Evolutionary conservation across 371 early-diverging fungal species (phyloP).

Genomic region (Actinomortierella ambigua): DNA sequence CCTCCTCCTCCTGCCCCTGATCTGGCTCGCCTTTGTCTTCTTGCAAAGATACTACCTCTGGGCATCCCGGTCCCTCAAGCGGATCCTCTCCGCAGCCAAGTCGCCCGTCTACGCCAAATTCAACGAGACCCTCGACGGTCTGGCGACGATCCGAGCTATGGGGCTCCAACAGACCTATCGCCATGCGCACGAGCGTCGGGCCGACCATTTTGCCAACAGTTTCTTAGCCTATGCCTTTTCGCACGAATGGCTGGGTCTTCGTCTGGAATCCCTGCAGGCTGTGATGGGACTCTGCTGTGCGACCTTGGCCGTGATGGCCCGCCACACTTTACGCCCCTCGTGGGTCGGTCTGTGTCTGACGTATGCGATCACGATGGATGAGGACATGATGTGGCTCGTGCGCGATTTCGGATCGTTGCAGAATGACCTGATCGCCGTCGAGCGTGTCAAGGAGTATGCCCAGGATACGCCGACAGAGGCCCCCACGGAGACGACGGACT

Average conservation of each 20-base stretch:
- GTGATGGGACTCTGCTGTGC: constrained; percentile 65
- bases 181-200: constrained; percentile 62
- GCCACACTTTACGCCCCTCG: constrained; percentile 65
- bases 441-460: constrained; percentile 81
- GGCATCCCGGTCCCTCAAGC: constrained; percentile 86
- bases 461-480: constrained; percentile 79
- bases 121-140: constrained; percentile 73
- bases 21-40: constrained; percentile 47
- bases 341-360: constrained; percentile 77
- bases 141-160: constrained; percentile 77
- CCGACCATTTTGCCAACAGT: constrained; percentile 84
- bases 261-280: constrained; percentile 80
- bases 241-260: constrained; percentile 92
- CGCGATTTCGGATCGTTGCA: constrained; percentile 74
- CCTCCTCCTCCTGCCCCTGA: constrained; percentile 49
- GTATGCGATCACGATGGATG: constrained; percentile 63
- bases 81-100: constrained; percentile 77
- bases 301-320: constrained; percentile 53
- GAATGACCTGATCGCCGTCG: constrained; percentile 47
- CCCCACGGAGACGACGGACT: constrained; percentile 55
- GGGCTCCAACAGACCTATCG: constrained; percentile 47
- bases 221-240: constrained; percentile 79
- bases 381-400: constrained; percentile 75
- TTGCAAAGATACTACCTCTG: constrained; percentile 67
- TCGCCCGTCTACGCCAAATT: constrained; percentile 82